Base-by-base conservation (phyloP, 208 protist genomes). In the Crithidia thermophila region DNA sequence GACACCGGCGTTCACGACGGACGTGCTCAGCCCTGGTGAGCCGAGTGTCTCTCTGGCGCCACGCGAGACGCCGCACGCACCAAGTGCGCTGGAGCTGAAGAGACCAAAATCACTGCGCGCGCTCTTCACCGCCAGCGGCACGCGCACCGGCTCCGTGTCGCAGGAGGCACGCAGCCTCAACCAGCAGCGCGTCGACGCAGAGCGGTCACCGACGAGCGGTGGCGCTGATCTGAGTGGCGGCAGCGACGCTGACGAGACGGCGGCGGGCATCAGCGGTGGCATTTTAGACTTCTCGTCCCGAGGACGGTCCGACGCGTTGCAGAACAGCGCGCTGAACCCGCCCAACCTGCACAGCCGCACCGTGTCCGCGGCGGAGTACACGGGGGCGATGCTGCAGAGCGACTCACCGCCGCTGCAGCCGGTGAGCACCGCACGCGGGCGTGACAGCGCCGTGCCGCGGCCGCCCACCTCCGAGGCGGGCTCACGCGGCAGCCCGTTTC, bases 1-100 rank as follows among this genome's bases (percentile, higher is more conserved):
- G 11, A 33, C 52, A 9, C 52, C 52, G 4, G 33, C 36, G 4
- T 59, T 59, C 11, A 23, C 14, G 6, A 16, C 9, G 33, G 52
- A 59, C 27, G 52, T 8, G 11, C 5, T 39, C 36, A 59, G 33
- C 36, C 3, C 6, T 36, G 52, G 52, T 1, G 52, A 59, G 34
- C 52, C 52, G 23, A 59, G 52, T 31, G 52, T 45, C 3, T 59
- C 52, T n/a, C 52, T 59, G 33, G 36, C 36, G 11, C 52, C 52
- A 8, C 34, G 25, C 3, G 3, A 31, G 8, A 59, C 52, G 1
- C 52, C 52, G 14, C 52, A 31, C n/a, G 34, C 52, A 3, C 52
- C 33, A 20, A 59, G 52, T 23, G 52, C 52, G 2, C 36, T 59
- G 11, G 27, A 20, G 36, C 30, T 59, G 34, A n/a, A 45, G 1